phyloP scores from a whole-genome alignment of 2,329 filamentous ascomycete species.

The Trematosphaeria pertusa region DNA sequence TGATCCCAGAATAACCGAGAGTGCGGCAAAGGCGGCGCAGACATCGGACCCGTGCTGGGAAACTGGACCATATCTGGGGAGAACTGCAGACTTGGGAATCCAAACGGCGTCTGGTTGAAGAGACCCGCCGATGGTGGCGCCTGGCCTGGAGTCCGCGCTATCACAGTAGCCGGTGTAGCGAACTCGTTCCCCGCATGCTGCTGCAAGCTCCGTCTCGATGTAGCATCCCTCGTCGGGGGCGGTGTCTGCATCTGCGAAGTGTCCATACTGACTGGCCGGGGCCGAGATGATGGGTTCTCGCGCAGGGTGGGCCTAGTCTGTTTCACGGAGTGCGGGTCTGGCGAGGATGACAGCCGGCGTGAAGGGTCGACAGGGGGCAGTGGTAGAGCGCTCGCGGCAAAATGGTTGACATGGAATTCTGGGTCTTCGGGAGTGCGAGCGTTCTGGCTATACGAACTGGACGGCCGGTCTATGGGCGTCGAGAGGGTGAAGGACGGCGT shows the following conservation, averaged over 20 bases:
- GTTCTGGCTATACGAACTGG: constrained; percentile 44
- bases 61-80: constrained; percentile 65
- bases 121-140: constrained; percentile 33
- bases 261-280: constrained; percentile 46
- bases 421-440: constrained; percentile 48
- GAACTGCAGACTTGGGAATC: constrained; percentile 63
- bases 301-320: constrained; percentile 12
- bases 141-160: constrained; percentile 49
- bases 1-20: constrained; percentile 49
- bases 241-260: constrained; percentile 65
- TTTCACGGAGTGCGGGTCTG: constrained; percentile 49
- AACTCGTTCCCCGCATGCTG: constrained; percentile 36
- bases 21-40: constrained; percentile 65
- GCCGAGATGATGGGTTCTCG: constrained; percentile 22
- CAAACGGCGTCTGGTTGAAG: constrained; percentile 49
- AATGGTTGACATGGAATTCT: constrained; percentile 67
- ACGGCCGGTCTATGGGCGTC: constrained; percentile 42
- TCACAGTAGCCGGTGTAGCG: constrained; percentile 48
- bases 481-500: constrained; percentile 50
- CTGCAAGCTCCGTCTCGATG: constrained; percentile 56
- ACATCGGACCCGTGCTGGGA: constrained; percentile 58
- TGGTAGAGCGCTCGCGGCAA: constrained; percentile 61
- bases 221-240: constrained; percentile 64
- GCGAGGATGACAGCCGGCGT: constrained; percentile 65
- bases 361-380: constrained; percentile 68